These are phyloP conservation scores for Calocera cornea DNA, from an alignment of 768 basidiomycete species.

Conservation along the genomic window DNA sequence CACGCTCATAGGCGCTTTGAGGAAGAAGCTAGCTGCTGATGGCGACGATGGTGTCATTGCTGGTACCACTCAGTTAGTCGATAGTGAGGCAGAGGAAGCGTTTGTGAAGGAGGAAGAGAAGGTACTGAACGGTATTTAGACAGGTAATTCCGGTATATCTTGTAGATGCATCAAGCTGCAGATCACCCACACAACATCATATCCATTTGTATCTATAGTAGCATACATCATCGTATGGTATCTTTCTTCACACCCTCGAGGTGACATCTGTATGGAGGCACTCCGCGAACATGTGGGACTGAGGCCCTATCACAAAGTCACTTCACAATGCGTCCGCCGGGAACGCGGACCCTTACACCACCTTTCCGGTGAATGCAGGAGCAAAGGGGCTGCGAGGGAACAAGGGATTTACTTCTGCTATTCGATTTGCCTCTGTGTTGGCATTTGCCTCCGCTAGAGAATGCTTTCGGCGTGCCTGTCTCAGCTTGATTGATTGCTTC, in stretches of 20 bases:
- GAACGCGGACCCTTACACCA: too few species aligned
- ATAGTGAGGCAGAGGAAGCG: neutral
- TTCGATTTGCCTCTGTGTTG: too few species aligned
- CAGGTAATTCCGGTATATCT: neutral
- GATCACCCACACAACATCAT: neutral
- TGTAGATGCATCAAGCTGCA: neutral
- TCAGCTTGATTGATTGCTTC: too few species aligned
- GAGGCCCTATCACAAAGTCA: too few species aligned
- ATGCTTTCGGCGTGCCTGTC: too few species aligned
- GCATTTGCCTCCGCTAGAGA: too few species aligned
- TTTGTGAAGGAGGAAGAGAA: neutral
- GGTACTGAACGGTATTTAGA: neutral
- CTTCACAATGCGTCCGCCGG: too few species aligned
- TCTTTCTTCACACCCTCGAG: neutral
- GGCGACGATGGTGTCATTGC: conserved; percentile 20
- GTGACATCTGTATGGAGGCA: too few species aligned
- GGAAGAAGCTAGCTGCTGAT: conserved; percentile 64
- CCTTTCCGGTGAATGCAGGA: too few species aligned
- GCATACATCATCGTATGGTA: neutral
- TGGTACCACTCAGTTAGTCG: neutral
- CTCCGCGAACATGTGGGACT: too few species aligned
- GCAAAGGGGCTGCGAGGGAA: too few species aligned
- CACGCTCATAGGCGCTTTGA: conserved; percentile 68
- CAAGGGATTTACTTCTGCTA: too few species aligned
- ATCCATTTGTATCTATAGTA: neutral